Conservation (phyloP, 371 early-diverging fungal species). For the Smittium culicis region DNA sequence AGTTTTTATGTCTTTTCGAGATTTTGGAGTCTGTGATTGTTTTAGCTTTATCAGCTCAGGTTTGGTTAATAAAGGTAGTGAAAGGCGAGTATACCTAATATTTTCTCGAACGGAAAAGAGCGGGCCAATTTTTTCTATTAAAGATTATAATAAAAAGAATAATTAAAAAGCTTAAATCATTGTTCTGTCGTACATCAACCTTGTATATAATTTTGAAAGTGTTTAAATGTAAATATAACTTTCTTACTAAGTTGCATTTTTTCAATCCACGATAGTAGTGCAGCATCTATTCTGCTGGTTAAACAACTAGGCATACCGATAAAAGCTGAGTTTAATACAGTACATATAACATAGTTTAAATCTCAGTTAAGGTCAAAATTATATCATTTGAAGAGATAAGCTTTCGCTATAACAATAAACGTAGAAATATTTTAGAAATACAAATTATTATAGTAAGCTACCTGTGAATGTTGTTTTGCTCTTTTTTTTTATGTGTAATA, state of each 20-base stretch:
- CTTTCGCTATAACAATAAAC: not conserved
- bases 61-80: not conserved
- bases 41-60: not conserved
- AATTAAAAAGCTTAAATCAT: no score
- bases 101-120: constrained; percentile 6
- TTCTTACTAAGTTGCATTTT: constrained; percentile 11
- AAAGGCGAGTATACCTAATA: not conserved
- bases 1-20: no score
- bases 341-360: no score
- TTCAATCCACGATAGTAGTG: constrained; percentile 3
- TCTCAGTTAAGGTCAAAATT: no score
- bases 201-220: not conserved
- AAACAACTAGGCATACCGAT: constrained; percentile 7
- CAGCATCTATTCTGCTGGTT: constrained; percentile 2
- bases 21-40: not conserved
- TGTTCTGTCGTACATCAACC: no score
- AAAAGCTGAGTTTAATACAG: no score
- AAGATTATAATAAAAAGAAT: constrained; percentile 1
- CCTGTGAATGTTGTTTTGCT: constrained; percentile 10
- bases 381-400: no score
- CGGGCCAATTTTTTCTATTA: constrained; percentile 9
- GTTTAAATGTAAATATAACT: not conserved
- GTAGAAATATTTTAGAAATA: not conserved
- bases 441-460: not conserved
- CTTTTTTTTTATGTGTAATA: constrained; percentile 1